phyloP scores from a whole-genome alignment of 257 asterid genomes.

The Solanum lycopersicoides region DNA sequence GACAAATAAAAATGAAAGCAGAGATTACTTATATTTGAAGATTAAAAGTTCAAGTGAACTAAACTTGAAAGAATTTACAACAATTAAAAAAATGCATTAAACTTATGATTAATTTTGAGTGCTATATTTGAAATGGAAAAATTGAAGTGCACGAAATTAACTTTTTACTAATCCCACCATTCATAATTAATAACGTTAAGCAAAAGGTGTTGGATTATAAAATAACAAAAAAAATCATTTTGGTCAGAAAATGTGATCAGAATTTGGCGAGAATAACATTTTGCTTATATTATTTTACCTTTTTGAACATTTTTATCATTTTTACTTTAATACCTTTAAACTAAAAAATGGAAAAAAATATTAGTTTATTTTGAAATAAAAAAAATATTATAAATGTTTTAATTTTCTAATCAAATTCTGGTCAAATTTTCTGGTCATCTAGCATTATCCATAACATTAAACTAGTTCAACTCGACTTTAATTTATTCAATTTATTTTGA shows the following conservation, averaged over 20 bases:
- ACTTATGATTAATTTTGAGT: too few species aligned
- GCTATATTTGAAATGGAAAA: not conserved
- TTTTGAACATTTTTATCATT: too few species aligned
- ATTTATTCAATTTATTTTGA: not conserved
- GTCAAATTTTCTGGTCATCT: fast-evolving
- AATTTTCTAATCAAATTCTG: too few species aligned
- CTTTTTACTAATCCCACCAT: not conserved
- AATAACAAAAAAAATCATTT: not conserved
- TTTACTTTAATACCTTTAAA: too few species aligned
- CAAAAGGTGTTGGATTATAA: not conserved
- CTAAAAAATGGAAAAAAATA: too few species aligned
- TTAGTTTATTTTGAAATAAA: not conserved
- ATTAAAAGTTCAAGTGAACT: not conserved
- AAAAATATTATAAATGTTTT: too few species aligned
- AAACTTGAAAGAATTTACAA: not conserved
- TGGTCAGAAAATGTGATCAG: not conserved
- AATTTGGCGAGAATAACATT: not conserved
- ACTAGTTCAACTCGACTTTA: not conserved
- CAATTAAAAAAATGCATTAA: too few species aligned
- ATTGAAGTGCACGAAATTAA: not conserved
- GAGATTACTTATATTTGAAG: not conserved
- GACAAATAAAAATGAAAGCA: too few species aligned
- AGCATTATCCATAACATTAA: not conserved
- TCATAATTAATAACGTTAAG: not conserved
- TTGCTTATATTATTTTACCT: too few species aligned